Evolutionary conservation across 495 filamentous ascomycete genomes (phyloP).

Genomic region (Durotheca rogersii): DNA sequence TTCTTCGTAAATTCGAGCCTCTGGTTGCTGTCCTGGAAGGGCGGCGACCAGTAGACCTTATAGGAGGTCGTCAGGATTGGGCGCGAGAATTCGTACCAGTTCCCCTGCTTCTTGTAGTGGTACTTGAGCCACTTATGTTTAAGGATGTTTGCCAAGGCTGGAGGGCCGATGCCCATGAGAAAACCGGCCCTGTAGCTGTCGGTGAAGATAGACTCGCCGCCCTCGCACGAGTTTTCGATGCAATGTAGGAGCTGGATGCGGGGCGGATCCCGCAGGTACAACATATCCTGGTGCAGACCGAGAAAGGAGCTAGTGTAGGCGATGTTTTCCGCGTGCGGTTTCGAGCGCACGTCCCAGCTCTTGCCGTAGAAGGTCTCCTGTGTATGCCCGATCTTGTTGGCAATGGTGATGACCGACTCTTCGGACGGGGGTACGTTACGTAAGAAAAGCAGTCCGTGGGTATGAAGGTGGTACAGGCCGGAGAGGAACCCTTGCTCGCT

Average conservation of each 20-base stretch:
- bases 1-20: not conserved
- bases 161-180: conserved; percentile 36
- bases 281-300: conserved; percentile 87
- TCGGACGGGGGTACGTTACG: conserved; percentile 65
- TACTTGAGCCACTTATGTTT: conserved; percentile 52
- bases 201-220: conserved; percentile 80
- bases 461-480: conserved; percentile 57
- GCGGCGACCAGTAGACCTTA: conserved; percentile 65
- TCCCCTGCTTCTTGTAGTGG: conserved; percentile 67
- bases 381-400: conserved; percentile 67
- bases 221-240: conserved; percentile 67
- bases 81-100: conserved; percentile 58
- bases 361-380: conserved; percentile 84
- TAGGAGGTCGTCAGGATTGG: conserved; percentile 52
- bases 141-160: conserved; percentile 43
- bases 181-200: conserved; percentile 66
- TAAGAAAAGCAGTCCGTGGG: conserved; percentile 71
- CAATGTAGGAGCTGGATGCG: conserved; percentile 86
- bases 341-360: conserved; percentile 83
- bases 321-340: conserved; percentile 80
- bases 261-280: conserved; percentile 81
- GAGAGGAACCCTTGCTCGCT: conserved; percentile 48
- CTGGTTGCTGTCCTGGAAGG: conserved; percentile 36
- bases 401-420: conserved; percentile 65
- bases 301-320: conserved; percentile 82